Conservation (phyloP, 2,329 filamentous ascomycete species). For the Aspergillus japonicus region DNA sequence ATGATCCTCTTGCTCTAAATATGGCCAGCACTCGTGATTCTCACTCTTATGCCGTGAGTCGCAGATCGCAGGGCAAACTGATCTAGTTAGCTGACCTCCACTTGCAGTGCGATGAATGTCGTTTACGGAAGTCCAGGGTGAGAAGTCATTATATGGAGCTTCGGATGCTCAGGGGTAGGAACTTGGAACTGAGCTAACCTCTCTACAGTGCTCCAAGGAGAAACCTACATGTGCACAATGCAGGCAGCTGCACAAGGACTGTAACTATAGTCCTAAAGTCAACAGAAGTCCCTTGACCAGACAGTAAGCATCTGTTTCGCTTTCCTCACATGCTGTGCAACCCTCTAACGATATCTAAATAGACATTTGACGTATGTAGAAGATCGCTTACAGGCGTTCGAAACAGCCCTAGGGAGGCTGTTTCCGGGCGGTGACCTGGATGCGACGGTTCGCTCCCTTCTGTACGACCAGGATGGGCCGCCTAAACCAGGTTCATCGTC, state of each 20-base stretch:
- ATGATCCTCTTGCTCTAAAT: constrained; percentile 26
- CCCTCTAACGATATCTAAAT: constrained; percentile 16
- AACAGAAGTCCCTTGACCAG: constrained; percentile 43
- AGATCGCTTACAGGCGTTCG: constrained; percentile 40
- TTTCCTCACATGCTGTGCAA: constrained; percentile 6
- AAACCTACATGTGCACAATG: constrained; percentile 41
- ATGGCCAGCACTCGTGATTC: constrained; percentile 43
- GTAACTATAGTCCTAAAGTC: constrained; percentile 45
- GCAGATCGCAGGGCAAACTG: neutral
- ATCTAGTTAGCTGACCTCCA: constrained; percentile 8
- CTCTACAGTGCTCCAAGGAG: constrained; percentile 42
- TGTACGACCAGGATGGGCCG: constrained; percentile 36
- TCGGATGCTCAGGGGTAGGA: neutral
- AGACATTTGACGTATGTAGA: constrained; percentile 43
- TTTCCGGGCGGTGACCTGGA: constrained; percentile 43
- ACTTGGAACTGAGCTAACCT: neutral
- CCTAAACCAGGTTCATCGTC: constrained; percentile 34
- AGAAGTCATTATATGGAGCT: constrained; percentile 4
- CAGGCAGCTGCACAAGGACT: constrained; percentile 41
- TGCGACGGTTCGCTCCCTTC: constrained; percentile 38
- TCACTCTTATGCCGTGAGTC: constrained; percentile 42
- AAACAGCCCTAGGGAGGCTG: constrained; percentile 38
- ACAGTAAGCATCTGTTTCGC: constrained; percentile 32
- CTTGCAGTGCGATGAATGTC: constrained; percentile 41
- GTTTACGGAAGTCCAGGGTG: constrained; percentile 42